Base-by-base conservation (phyloP, 2,329 filamentous ascomycete genomes). In the Exophiala phaeomuriformis region DNA sequence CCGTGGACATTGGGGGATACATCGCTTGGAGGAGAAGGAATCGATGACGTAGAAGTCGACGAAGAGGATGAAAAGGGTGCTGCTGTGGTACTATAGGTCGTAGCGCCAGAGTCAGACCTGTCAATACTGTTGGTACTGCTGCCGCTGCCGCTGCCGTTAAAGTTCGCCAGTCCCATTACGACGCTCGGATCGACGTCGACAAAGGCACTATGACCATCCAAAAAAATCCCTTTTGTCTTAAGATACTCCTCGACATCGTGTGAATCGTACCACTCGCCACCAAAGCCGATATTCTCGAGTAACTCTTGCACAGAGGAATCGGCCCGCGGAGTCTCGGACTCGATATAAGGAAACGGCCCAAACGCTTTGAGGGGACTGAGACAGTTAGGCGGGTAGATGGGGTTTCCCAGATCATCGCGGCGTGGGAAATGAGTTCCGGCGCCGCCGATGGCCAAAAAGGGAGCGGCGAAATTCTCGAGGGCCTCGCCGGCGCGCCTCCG, bases 171-270 rank as follows among this genome's bases (percentile, higher is more conserved):
- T 19, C 19, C 19, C 19, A 19, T 19, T 2, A 57, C 41, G 27
- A 57, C 43, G 2, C 37, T 47, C 6, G 55, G 47, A 39, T 59
- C 58, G 30, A 62, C 52, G 27, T 64, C 60, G 33, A 68, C 47
- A 46, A 64, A 66, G 40, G 63, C 53, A n/a, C 64, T 65, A 19
- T 64, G 64, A 1, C 60, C 63, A 46, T 66, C 64, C 8, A 69
- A 42, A 37, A 57, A 59, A 27, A 71, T 56, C 1, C 68, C 68
- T 36, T 64, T 64, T 10, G 58, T 75, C 39, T 77, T 77, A 2
- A 94, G 71, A 64, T 90, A 93, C 8, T 79, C 75, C 67, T 93
- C 85, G 0, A 90, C 83, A 66, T 93, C 88, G 55, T 87, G 78
- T 0, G 82, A 72, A 64, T 93, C 87, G 61, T 86, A 87, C 74